Evolutionary conservation across 805 yeast genomes (phyloP).

Genomic region (Grigorovia humatica): DNA sequence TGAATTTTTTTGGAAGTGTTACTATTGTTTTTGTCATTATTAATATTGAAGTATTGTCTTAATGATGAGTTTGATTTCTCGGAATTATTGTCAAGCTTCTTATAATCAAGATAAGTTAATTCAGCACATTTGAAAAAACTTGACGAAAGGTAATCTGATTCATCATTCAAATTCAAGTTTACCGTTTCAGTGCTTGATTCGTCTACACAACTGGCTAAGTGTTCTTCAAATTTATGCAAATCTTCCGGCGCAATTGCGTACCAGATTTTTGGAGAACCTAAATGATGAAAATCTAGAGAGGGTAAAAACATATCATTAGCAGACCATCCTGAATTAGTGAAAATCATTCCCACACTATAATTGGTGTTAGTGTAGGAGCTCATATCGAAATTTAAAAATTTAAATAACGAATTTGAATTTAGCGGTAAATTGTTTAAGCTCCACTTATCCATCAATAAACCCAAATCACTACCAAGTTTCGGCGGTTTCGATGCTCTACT

Average conservation of each 20-base stretch:
- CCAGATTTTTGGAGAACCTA: constrained; percentile 50
- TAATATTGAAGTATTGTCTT: neutral
- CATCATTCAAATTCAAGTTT: neutral
- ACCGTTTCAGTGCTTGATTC: constrained; percentile 34
- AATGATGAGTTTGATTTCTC: neutral
- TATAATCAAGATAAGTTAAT: constrained; percentile 6
- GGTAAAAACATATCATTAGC: constrained; percentile 53
- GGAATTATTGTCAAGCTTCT: constrained; percentile 4
- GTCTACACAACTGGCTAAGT: constrained; percentile 14
- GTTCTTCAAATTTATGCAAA: constrained; percentile 39
- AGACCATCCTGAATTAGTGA: constrained; percentile 46
- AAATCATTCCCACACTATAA: constrained; percentile 43
- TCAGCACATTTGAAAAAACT: constrained; percentile 50
- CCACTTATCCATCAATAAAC: constrained; percentile 35
- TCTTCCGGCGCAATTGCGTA: constrained; percentile 52
- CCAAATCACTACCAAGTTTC: constrained; percentile 13
- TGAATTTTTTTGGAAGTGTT: constrained; percentile 17
- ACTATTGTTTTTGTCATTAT: neutral
- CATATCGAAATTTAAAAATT: constrained; percentile 35
- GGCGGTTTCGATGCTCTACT: constrained; percentile 27
- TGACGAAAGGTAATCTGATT: constrained; percentile 13
- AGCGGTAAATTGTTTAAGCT: constrained; percentile 46
- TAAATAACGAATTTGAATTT: constrained; percentile 38
- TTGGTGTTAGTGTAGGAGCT: constrained; percentile 34
- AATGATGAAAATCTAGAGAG: constrained; percentile 40